Conservation (phyloP, 768 basidiomycete species). For the Tylopilus balloui region DNA sequence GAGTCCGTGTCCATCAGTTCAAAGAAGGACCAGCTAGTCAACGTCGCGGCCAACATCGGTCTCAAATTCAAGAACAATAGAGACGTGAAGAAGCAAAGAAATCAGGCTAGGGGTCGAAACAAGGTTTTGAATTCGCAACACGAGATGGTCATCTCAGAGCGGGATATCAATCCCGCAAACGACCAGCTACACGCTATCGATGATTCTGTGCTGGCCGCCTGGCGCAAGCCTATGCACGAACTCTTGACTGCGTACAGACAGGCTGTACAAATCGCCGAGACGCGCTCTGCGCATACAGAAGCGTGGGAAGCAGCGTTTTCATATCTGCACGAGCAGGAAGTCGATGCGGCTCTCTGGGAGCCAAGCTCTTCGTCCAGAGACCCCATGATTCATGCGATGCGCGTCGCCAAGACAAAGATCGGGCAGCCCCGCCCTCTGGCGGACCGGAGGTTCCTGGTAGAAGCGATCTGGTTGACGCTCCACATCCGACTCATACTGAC, state of each 20-base stretch:
- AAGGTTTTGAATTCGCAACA: constrained; percentile 13
- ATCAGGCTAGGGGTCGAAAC: constrained; percentile 11
- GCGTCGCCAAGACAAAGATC: constrained; percentile 45
- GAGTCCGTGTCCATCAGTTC: constrained; percentile 24
- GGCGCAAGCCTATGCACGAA: constrained; percentile 36
- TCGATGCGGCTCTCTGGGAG: constrained; percentile 31
- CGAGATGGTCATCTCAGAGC: constrained; percentile 23
- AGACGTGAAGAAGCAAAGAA: not conserved
- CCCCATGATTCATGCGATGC: constrained; percentile 49
- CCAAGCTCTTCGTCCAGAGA: constrained; percentile 35
- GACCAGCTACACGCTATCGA: constrained; percentile 30
- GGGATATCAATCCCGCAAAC: constrained; percentile 27
- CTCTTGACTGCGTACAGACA: constrained; percentile 39
- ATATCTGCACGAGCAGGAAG: constrained; percentile 46
- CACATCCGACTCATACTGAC: constrained; percentile 49
- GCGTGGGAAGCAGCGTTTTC: constrained; percentile 63
- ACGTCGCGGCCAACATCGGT: constrained; percentile 8
- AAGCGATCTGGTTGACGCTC: constrained; percentile 54
- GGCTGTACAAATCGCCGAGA: constrained; percentile 38
- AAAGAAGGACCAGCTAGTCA: constrained; percentile 15
- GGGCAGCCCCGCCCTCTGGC: constrained; percentile 57
- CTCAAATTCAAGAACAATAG: constrained; percentile 14
- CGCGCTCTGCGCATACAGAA: constrained; percentile 49
- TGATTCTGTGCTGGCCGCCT: constrained; percentile 30
- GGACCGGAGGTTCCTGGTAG: constrained; percentile 55